These are phyloP conservation scores for Talaromyces funiculosus DNA, from an alignment of 2,329 filamentous ascomycete species.

Conservation along the genomic window DNA sequence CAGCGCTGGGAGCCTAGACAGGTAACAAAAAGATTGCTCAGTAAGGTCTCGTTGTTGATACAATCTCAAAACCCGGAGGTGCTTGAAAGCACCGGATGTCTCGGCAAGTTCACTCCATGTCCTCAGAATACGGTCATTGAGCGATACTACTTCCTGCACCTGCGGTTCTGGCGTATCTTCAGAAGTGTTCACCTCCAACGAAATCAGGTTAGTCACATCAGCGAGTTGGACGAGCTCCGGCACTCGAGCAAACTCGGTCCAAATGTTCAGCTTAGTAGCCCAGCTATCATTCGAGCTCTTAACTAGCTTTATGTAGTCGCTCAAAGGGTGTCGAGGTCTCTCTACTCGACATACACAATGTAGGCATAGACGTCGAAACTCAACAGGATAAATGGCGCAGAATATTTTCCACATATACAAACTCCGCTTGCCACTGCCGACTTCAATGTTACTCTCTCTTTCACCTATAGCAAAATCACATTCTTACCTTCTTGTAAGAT, in stretches of 20 bases:
- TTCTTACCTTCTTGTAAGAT: slow-evolving; percentile 31
- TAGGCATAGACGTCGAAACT: slow-evolving; percentile 27
- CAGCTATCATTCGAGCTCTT: slow-evolving; percentile 28
- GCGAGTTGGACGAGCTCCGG: slow-evolving; percentile 36
- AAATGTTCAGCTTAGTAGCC: slow-evolving; percentile 32
- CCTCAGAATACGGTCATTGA: slow-evolving; percentile 37
- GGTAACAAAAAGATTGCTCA: slow-evolving; percentile 27
- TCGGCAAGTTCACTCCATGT: slow-evolving; percentile 37
- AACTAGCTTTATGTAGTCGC: slow-evolving; percentile 32
- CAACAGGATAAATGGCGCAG: slow-evolving; percentile 30
- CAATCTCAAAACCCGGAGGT: slow-evolving; percentile 35
- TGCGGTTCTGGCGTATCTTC: slow-evolving; percentile 11
- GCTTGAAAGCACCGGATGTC: slow-evolving; percentile 28
- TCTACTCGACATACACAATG: slow-evolving; percentile 29
- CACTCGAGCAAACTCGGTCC: slow-evolving; percentile 24
- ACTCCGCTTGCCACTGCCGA: slow-evolving; percentile 32
- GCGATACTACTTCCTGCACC: slow-evolving; percentile 16
- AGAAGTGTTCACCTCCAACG: slow-evolving; percentile 31
- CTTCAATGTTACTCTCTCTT: neutral
- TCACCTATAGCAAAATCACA: neutral
- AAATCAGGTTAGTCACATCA: slow-evolving; percentile 35
- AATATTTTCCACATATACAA: slow-evolving; percentile 43
- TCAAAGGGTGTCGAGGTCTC: slow-evolving; percentile 25
- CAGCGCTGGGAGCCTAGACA: slow-evolving; percentile 32
- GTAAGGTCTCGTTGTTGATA: slow-evolving; percentile 29